Conservation (phyloP, 805 yeast species). For the Suhomyces sp. region DNA sequence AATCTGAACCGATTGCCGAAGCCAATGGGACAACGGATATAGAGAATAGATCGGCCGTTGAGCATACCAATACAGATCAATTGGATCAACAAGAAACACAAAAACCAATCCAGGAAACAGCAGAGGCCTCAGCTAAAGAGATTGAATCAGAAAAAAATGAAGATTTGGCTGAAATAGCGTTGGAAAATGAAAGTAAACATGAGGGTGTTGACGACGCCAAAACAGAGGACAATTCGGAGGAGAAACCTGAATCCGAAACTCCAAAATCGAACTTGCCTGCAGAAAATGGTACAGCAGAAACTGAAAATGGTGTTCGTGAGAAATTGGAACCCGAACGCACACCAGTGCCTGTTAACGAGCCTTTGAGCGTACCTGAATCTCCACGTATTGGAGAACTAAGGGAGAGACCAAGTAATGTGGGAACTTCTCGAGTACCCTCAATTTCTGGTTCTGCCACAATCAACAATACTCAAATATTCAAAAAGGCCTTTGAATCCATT, state of each 20-base stretch:
- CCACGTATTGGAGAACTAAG: neutral
- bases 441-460: slow-evolving; percentile 12
- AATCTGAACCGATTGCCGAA: neutral
- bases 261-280: no score
- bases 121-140: neutral
- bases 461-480: slow-evolving; percentile 33
- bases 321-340: neutral
- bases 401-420: neutral
- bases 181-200: neutral
- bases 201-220: neutral
- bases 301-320: neutral
- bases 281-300: neutral
- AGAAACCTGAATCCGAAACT: neutral
- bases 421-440: slow-evolving; percentile 2
- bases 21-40: neutral
- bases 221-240: no score
- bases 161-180: neutral
- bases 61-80: slow-evolving; percentile 1
- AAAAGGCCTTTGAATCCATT: slow-evolving; percentile 57
- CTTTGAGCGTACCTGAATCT: neutral
- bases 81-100: slow-evolving; percentile 1
- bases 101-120: neutral
- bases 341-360: neutral
- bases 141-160: neutral
- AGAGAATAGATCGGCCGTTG: neutral